Evolutionary conservation across 108 stramenopile species (phyloP).

Genomic region (Schizochytrium sp.): DNA sequence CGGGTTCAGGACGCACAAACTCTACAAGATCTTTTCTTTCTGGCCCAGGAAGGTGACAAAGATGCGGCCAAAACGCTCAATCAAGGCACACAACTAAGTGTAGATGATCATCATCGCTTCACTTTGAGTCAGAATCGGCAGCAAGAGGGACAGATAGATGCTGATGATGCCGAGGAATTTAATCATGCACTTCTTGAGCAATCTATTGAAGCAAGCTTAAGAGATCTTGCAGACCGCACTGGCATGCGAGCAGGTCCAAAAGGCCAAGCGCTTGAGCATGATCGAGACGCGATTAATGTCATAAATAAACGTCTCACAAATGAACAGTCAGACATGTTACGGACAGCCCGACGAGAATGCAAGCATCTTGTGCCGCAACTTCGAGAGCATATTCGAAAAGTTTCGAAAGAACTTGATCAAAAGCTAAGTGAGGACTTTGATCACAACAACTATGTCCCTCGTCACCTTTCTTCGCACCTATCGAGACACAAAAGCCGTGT

Average conservation of each 20-base stretch:
- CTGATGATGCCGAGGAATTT: too few relatives aligned
- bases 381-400: not conserved
- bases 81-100: not conserved
- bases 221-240: not conserved
- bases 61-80: not conserved
- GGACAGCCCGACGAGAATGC: conserved; percentile 1
- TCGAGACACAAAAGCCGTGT: not conserved
- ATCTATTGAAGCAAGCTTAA: not conserved
- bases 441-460: not conserved
- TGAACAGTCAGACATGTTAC: not conserved
- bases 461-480: not conserved
- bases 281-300: not conserved
- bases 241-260: not conserved
- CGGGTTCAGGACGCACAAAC: not conserved
- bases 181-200: too few relatives aligned
- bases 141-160: too few relatives aligned
- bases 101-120: too few relatives aligned
- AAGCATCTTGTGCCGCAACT: not conserved
- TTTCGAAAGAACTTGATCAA: not conserved
- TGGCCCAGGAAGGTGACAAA: not conserved
- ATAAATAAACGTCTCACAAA: not conserved
- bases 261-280: not conserved
- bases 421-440: not conserved
- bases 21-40: not conserved
- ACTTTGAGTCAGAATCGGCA: too few relatives aligned